These are phyloP conservation scores for Austroboletus eburneus DNA, from an alignment of 768 basidiomycete genomes.

Conservation along the genomic window DNA sequence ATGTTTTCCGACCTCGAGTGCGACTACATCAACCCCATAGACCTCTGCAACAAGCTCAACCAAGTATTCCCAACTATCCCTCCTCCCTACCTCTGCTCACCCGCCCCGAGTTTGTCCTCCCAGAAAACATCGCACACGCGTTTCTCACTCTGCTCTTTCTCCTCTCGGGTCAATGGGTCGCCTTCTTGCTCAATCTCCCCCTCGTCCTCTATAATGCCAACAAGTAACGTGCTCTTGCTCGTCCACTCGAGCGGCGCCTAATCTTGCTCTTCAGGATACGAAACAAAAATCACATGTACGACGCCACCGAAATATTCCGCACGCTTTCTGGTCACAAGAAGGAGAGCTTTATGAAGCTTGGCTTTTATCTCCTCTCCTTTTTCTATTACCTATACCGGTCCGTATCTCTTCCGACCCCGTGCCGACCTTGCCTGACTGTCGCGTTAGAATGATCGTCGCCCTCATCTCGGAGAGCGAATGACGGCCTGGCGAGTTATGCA, in stretches of 20 bases:
- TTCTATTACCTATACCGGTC: constrained; percentile 91
- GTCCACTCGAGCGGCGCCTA: not conserved
- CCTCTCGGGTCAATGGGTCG: constrained; percentile 92
- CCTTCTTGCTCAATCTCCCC: constrained; percentile 87
- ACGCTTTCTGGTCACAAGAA: constrained; percentile 93
- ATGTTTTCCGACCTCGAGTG: constrained; percentile 99
- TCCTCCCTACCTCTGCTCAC: not conserved
- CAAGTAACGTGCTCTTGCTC: constrained; percentile 52
- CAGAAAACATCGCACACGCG: constrained; percentile 94
- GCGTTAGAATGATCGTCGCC: constrained; percentile 75
- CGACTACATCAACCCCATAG: constrained; percentile 99
- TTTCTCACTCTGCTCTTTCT: constrained; percentile 89
- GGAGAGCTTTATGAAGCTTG: constrained; percentile 92
- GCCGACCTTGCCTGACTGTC: no score
- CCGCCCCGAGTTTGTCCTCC: constrained; percentile 79
- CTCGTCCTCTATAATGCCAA: constrained; percentile 88
- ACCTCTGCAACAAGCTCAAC: constrained; percentile 98
- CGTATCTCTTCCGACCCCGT: constrained; percentile 26
- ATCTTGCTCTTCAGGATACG: constrained; percentile 63
- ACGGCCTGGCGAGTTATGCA: constrained; percentile 5
- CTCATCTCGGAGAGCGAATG: constrained; percentile 77
- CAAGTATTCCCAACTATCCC: constrained; percentile 51
- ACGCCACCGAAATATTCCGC: constrained; percentile 98
- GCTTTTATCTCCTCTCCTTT: constrained; percentile 88
- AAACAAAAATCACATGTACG: constrained; percentile 95